phyloP scores from a whole-genome alignment of 2,329 filamentous ascomycete species.

The Hypoxylon sp. region DNA sequence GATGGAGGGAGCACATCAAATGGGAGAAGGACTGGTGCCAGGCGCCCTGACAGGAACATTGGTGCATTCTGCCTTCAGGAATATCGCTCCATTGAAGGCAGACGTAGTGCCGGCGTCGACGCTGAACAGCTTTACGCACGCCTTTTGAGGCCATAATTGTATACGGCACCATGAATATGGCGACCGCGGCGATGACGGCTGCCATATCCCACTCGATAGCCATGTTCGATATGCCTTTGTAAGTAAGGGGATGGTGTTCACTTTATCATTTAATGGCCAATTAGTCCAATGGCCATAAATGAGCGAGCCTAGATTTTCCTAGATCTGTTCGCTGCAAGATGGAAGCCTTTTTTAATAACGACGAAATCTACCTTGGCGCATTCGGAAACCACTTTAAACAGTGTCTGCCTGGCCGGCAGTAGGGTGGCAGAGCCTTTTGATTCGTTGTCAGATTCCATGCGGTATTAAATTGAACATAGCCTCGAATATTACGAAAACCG shows the following conservation, averaged over 20 bases:
- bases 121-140: background rate
- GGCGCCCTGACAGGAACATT: background rate
- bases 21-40: background rate
- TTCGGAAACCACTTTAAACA: too few relatives aligned
- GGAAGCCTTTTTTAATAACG: too few relatives aligned
- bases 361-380: too few relatives aligned
- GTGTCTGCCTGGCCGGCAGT: background rate
- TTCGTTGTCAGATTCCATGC: background rate
- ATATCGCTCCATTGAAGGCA: slow-evolving; percentile 16
- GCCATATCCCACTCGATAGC: slow-evolving; percentile 18
- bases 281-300: too few relatives aligned
- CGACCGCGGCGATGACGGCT: background rate
- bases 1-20: background rate
- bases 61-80: slow-evolving; percentile 9
- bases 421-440: background rate
- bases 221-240: background rate
- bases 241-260: background rate
- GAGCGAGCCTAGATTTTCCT: too few relatives aligned
- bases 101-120: background rate
- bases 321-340: too few relatives aligned
- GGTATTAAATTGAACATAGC: background rate
- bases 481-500: background rate
- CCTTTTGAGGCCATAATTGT: background rate
- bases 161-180: slow-evolving; percentile 12
- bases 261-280: too few relatives aligned